These are phyloP conservation scores for Lobosporangium transversale DNA, from an alignment of 192 early-diverging fungal species.

Conservation along the genomic window DNA sequence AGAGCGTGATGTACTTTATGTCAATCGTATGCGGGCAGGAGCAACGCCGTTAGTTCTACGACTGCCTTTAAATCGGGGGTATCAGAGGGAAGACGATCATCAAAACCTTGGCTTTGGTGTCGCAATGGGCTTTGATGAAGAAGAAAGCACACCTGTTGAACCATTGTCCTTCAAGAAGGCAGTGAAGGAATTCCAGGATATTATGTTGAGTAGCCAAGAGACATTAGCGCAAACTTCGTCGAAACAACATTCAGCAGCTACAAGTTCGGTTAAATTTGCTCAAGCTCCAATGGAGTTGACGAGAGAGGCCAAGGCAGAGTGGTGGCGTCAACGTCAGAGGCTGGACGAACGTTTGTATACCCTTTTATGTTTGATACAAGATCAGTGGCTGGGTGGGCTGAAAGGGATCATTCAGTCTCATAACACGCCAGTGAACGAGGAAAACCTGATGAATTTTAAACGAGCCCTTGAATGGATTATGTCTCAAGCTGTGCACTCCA, in stretches of 20 bases:
- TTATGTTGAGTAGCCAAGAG: constrained; percentile 75
- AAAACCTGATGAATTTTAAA: constrained; percentile 59
- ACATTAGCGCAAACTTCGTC: constrained; percentile 62
- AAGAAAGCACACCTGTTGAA: constrained; percentile 23
- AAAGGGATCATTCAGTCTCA: constrained; percentile 60
- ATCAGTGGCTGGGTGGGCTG: constrained; percentile 89
- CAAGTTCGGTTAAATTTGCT: neutral
- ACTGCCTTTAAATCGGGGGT: constrained; percentile 75
- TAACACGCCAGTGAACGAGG: constrained; percentile 19
- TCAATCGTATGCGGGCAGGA: constrained; percentile 67
- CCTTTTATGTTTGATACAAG: constrained; percentile 75
- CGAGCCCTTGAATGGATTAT: constrained; percentile 58
- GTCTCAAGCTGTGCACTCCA: constrained; percentile 51
- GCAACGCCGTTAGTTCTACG: constrained; percentile 69
- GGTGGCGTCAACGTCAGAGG: constrained; percentile 83
- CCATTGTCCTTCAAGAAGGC: constrained; percentile 60
- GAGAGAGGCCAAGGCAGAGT: constrained; percentile 73
- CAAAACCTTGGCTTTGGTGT: neutral
- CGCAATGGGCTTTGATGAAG: constrained; percentile 22
- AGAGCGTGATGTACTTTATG: constrained; percentile 70
- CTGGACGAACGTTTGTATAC: constrained; percentile 76
- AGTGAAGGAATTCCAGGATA: constrained; percentile 69
- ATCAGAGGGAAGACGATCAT: constrained; percentile 30
- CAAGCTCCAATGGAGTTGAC: constrained; percentile 32
- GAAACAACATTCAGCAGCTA: constrained; percentile 23